Conservation (phyloP, 192 early-diverging fungal species). For the Spizellomyces punctatus region DNA sequence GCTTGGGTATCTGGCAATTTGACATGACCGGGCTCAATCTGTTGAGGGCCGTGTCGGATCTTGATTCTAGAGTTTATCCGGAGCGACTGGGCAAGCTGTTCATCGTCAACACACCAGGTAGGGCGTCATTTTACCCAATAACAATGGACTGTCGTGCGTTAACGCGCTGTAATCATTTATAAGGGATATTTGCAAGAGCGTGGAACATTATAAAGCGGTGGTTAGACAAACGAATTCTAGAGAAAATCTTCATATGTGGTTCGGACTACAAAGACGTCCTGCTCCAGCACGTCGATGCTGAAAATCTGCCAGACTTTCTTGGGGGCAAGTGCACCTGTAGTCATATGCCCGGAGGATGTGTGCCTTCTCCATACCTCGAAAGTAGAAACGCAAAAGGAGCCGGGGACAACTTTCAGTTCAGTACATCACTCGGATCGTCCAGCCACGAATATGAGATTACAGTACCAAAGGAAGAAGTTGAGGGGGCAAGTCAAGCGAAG, state of each 20-base stretch:
- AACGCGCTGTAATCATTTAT: background rate
- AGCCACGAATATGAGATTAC: slow-evolving; percentile 23
- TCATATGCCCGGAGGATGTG: slow-evolving; percentile 40
- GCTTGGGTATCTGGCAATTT: slow-evolving; percentile 34
- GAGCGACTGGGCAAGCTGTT: slow-evolving; percentile 40
- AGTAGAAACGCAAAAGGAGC: slow-evolving; percentile 3
- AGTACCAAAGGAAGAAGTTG: slow-evolving; percentile 24
- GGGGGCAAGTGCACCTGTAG: slow-evolving; percentile 39
- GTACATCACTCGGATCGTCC: slow-evolving; percentile 11
- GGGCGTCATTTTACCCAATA: background rate
- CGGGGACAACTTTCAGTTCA: slow-evolving; percentile 23
- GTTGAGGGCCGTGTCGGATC: slow-evolving; percentile 31
- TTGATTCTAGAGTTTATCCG: slow-evolving; percentile 42
- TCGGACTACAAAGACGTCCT: slow-evolving; percentile 36
- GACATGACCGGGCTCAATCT: slow-evolving; percentile 40
- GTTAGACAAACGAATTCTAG: slow-evolving; percentile 42
- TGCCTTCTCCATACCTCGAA: slow-evolving; percentile 28
- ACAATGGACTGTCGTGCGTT: background rate
- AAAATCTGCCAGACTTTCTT: slow-evolving; percentile 37
- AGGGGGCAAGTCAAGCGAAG: background rate
- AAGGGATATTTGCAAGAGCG: slow-evolving; percentile 33
- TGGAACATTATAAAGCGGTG: slow-evolving; percentile 41
- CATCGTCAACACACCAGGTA: slow-evolving; percentile 40
- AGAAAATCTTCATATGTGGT: slow-evolving; percentile 40
- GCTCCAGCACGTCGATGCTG: slow-evolving; percentile 35